These are phyloP conservation scores for Ophiostoma sp. DNA, from an alignment of 2,329 filamentous ascomycete genomes.

Conservation along the genomic window DNA sequence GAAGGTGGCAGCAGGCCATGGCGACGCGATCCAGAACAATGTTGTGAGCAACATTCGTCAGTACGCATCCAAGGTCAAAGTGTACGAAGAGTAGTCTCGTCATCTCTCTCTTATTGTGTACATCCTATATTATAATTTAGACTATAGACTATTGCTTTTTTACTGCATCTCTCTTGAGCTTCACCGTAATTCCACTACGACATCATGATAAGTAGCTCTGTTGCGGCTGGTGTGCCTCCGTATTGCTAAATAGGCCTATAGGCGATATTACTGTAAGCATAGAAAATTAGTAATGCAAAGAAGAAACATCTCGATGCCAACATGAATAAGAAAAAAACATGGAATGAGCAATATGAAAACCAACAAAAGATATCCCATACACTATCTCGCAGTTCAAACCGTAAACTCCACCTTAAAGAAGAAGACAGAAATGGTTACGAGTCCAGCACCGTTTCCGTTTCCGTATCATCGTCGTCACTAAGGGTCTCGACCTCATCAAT, in stretches of 20 bases:
- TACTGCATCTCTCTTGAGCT: too few species aligned
- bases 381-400: neutral
- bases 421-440: neutral
- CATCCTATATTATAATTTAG: neutral
- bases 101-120: neutral
- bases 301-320: too few species aligned
- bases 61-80: conserved; percentile 77
- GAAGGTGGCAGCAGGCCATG: conserved; percentile 76
- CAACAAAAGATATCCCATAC: neutral
- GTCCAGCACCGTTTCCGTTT: neutral
- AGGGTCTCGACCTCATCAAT: conserved; percentile 87
- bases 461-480: conserved; percentile 58
- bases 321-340: neutral
- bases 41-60: conserved; percentile 75
- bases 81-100: conserved; percentile 58
- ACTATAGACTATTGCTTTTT: conserved; percentile 8
- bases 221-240: too few species aligned
- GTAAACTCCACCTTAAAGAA: neutral
- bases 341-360: neutral
- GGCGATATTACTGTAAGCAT: too few species aligned
- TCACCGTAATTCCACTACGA: too few species aligned
- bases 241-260: neutral
- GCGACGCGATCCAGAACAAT: conserved; percentile 69
- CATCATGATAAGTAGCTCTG: too few species aligned
- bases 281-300: too few species aligned